A percentile compares a stretch with the other conserved stretches of the same genome.
Evolutionary conservation across 768 basidiomycete species (phyloP).

Genomic region (Xerocomellus amylosporus): DNA sequence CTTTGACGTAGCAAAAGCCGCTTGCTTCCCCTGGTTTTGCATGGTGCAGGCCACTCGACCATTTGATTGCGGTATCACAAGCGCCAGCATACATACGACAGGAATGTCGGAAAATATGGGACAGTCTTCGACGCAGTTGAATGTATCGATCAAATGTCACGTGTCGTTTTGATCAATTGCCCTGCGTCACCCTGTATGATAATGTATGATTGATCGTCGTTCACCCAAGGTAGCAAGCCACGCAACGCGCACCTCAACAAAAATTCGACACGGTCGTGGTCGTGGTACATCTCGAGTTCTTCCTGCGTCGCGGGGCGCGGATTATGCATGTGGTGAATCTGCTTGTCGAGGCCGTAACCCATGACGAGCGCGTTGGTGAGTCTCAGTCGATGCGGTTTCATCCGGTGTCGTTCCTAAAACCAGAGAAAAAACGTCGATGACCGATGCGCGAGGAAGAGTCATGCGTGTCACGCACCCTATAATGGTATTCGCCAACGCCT

Average conservation of each 20-base stretch:
- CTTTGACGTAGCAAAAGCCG: too few relatives aligned
- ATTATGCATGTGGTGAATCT: too few relatives aligned
- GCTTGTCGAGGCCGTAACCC: conserved; percentile 94
- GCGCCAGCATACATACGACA: conserved; percentile 89
- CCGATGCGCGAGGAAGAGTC: too few relatives aligned
- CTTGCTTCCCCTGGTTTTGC: conserved; percentile 97
- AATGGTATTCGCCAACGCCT: conserved; percentile 93
- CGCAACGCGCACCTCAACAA: conserved; percentile 82
- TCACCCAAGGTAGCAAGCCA: background rate
- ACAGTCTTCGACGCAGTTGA: conserved; percentile 97
- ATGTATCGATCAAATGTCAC: conserved; percentile 75
- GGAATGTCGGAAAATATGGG: conserved; percentile 92
- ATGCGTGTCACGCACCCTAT: too few relatives aligned
- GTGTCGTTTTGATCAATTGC: conserved; percentile 63
- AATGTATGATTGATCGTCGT: background rate
- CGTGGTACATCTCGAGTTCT: conserved; percentile 90
- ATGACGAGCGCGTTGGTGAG: conserved; percentile 93
- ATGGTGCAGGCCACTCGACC: conserved; percentile 97
- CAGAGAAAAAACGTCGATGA: too few relatives aligned
- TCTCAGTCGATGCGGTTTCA: conserved; percentile 97
- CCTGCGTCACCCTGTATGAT: conserved; percentile 77
- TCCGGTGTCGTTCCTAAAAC: conserved; percentile 98
- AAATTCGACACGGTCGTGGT: conserved; percentile 94
- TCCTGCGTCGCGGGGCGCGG: conserved; percentile 80
- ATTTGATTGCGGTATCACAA: conserved; percentile 97